Base-by-base conservation (phyloP, 495 filamentous ascomycete genomes). In the Penicillium maclennaniae region DNA sequence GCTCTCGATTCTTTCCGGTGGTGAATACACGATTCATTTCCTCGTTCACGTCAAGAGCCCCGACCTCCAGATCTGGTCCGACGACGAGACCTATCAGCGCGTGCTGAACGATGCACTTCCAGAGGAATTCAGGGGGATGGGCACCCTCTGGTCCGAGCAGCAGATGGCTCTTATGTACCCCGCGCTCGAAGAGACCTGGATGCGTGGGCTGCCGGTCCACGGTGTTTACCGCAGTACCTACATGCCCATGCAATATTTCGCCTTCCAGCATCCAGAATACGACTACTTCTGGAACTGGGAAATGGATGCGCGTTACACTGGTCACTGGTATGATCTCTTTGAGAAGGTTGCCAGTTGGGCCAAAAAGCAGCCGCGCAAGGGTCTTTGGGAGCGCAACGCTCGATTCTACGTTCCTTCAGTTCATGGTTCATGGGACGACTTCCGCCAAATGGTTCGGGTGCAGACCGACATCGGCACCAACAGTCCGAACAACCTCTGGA, bases 281-380 rank as follows among this genome's bases (percentile, higher is more conserved):
- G 95, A 97, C 51, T 89, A 85, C 70, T 88, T 92, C 70, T 98
- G 93, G 93, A 91, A 98, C 62, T 97, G 92, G 91, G 93, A 98
- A 70, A 95, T 97, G 87, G 93, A 98, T 63, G 84, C 90, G 34
- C 86, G 93, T 4, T 96, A 96, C 67, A 96, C 87, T 0, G 95
- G 93, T n/a, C 92, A 98, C 69, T 95, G 87, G 78, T 93, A 95
- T 68, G 87, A 96, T 58, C 75, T 97, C 21, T 88, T 97, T 63
- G 79, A 85, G 59, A 84, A 85, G 61, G 71, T 93, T 37, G 75
- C 76, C 39, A 69, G 63, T 25, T 98, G 90, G 91, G 83, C 92
- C 4, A 83, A 80, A 43, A 68, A 83, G 51, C 95, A 97, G 68
- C 91, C 93, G 0, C 80, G 93, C 0, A 96, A 93, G 69, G 87